Evolutionary conservation across 768 basidiomycete genomes (phyloP), one percentile per base, ranked within the genome.

Genomic region (Butyriboletus loyo): DNA sequence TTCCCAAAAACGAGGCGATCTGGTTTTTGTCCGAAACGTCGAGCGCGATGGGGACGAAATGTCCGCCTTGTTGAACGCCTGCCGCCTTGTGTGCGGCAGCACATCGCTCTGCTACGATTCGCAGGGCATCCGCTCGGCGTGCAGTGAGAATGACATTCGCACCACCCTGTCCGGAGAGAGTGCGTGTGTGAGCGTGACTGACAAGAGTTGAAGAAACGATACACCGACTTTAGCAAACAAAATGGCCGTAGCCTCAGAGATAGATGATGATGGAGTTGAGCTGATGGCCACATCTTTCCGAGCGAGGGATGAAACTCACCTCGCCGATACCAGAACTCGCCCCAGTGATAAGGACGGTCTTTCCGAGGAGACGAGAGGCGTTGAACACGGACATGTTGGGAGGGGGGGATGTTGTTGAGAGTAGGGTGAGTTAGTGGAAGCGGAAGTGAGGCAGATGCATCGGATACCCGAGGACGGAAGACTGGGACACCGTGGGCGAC

Each of bases 291-390:
- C 15, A 24, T 36, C 50, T 17, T 40, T 32, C 17, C n/a, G 17
- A 39, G 24, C n/a, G 24, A 19, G 31, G 4, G 35, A 21, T 14
- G 35, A 41, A 71, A n/a, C 86, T 66, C 63, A 91, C 90, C 50
- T 91, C 87, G 50, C 93, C 93, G 57, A 96, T 96, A 39, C 93
- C 93, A 38, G 86, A 82, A 66, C 88, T 90, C 5, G 93, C 92
- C 21, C 93, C 93, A 27, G 93, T 96, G 55, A 96, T 80, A 45
- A 96, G 80, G 52, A 92, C 87, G 31, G 85, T 91, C 72, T 93
- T 92, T 62, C 87, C 87, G 36, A 86, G 67, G n/a, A 93, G 73
- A 61, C 87, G 84, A 46, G 87, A 81, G 38, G 86, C 77, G 67
- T 87, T 88, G 80, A 93, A 93, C 47, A 93, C 69, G 30, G 89